Evolutionary conservation across 1,284 basidiomycete genomes (phyloP), one percentile per base, ranked within the genome.

Genomic region (Sanguinoderma infundibulare): DNA sequence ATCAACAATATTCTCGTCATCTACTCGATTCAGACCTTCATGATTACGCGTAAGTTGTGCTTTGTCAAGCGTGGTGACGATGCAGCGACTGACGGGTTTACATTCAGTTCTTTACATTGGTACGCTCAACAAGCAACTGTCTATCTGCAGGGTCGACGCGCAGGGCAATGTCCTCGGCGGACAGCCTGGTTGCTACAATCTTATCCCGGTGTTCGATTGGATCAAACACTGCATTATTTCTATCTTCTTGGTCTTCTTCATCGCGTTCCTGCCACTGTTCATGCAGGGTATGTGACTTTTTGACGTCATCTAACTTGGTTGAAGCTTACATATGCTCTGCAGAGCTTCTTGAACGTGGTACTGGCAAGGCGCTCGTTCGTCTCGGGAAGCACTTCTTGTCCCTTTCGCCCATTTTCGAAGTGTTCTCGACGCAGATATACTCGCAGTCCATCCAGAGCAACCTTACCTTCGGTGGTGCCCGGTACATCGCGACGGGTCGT

Each of bases 1-100:
- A 91, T 99, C 83, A 99, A 99, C 87, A 99, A 99, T 77, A 99
- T 99, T 73, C 83, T 99, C 73, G 95, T 98, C 78, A 98, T 98
- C 71, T 90, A 95, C 76, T 97, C 96, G 47, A 94, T 98, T 62
- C 95, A 97, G 75, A 84, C 96, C 62, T 97, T 98, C 83, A 96
- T 98, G 93, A 79, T 96, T 54, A 92, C 91, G 26, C 69, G 92
- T 94, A 70, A 78, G 92, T 85, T 3, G 24, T 56, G 55, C 42
- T 36, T 36, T 38, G 10, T 24, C 10, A 17, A 22, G 14, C 32
- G 24, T 7, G 14, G 20, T 4, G 12, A 12, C 14, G 59, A 32
- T 54, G 47, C 55, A 67, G 46, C 68, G 54, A 63, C 63, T 70
- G 3, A 65, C 57, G n/a, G n/a, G n/a, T n/a, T 53, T 55, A 5